Evolutionary conservation across 1,284 basidiomycete genomes (phyloP), one percentile per base, ranked within the genome.

Genomic region (Thelephora terrestris): DNA sequence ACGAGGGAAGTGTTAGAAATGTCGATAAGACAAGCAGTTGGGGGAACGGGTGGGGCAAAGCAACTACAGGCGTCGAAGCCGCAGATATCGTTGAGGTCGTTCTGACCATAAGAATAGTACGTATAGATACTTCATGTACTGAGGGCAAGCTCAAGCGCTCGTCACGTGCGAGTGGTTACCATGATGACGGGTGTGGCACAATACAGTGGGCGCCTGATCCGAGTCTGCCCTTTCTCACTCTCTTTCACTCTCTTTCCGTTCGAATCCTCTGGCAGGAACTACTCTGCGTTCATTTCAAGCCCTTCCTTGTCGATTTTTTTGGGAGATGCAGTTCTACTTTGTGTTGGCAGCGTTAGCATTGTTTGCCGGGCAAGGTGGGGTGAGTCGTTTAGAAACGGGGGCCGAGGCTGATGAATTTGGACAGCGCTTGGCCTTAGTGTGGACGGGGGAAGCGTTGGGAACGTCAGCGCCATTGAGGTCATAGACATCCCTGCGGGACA

Each of bases 31-130:
- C 81, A 82, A 46, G 84, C 83, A 5, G 73, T 94, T 0, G 81
- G 78, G 21, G 70, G 70, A 12, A 63, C 62, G 21, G 52, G 62
- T 7, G 57, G 58, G n/a, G 58, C 60, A 20, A 52, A 61, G 7
- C 53, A 59, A 35, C 66, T 70, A 49, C 61, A 64, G 18, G 55
- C 67, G 5, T 59, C 67, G 10, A 85, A 85, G 59, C 87, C 87
- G 3, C 85, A 89, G 61, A 91, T 91, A 47, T 90, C 86, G 1
- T 63, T 91, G 39, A 71, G 85, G 50, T 80, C 84, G 0, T 91
- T 91, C 58, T 80, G 56, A 68, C 42, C 45, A 44, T 43, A 12
- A 14, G 4, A 6, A 9, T 10, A 32, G 29, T 32, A 10, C 38
- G 24, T 40, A 24, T 24, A 16, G 9, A 24, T 9, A 3, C 5